These are phyloP conservation scores for Picochlorum costavermella DNA, from an alignment of 139 green algal genomes.

Conservation along the genomic window DNA sequence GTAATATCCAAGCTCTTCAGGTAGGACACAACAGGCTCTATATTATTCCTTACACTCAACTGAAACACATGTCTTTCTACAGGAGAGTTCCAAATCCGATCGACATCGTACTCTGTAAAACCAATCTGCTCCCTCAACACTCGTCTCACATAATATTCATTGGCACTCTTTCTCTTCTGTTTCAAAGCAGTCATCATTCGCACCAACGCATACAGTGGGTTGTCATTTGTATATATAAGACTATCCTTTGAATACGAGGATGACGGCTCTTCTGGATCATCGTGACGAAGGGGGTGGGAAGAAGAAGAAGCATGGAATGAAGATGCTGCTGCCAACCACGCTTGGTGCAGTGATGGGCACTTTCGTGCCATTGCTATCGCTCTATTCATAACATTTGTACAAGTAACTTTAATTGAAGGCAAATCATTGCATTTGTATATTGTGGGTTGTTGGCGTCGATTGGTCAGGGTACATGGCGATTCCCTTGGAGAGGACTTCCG, in stretches of 20 bases:
- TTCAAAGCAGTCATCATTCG: slow-evolving; percentile 1
- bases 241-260: too few relatives aligned
- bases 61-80: slow-evolving; percentile 9
- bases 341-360: background rate
- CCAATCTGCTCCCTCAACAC: slow-evolving; percentile 1
- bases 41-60: slow-evolving; percentile 10
- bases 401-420: too few relatives aligned
- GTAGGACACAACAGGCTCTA: slow-evolving; percentile 16
- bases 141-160: slow-evolving; percentile 18
- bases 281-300: background rate
- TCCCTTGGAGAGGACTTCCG: too few relatives aligned
- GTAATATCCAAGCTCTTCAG: slow-evolving; percentile 3
- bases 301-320: too few relatives aligned
- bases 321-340: background rate
- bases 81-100: background rate
- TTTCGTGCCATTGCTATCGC: too few relatives aligned
- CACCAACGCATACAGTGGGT: slow-evolving; percentile 4
- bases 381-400: too few relatives aligned
- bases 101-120: background rate
- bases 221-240: background rate
- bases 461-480: too few relatives aligned
- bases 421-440: too few relatives aligned
- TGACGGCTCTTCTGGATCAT: background rate
- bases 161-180: slow-evolving; percentile 3
- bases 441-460: too few relatives aligned